A percentile compares a stretch with the other conserved stretches of the same genome.
phyloP scores from a whole-genome alignment of 345 rosid genomes.

The rapeseed (Brassica napus) region DNA sequence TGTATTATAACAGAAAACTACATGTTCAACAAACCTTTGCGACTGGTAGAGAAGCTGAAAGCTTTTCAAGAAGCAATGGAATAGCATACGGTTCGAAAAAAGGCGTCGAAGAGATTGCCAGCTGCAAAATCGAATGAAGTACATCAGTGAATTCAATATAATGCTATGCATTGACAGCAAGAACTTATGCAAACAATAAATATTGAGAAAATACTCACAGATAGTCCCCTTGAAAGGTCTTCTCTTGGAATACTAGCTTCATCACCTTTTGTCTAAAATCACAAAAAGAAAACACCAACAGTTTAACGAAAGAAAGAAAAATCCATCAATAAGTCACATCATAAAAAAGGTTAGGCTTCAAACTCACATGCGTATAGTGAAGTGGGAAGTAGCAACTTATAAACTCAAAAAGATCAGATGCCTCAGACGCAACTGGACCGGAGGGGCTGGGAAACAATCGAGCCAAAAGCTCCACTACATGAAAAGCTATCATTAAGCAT shows the following conservation, averaged over 20 bases:
- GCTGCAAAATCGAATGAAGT: constrained; percentile 46
- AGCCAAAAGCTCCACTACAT: constrained; percentile 65
- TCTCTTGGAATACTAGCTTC: constrained; percentile 62
- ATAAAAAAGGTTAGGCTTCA: constrained; percentile 5
- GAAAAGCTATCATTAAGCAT: constrained; percentile 77
- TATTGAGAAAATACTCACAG: constrained; percentile 51
- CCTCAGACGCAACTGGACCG: constrained; percentile 62
- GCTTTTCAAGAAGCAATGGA: constrained; percentile 89
- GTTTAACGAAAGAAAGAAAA: background rate
- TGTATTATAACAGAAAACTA: constrained; percentile 2
- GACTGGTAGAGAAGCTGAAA: constrained; percentile 75
- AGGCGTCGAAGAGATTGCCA: constrained; percentile 79
- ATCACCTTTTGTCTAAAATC: constrained; percentile 57
- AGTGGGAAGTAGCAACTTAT: constrained; percentile 84
- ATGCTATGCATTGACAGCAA: constrained; percentile 7
- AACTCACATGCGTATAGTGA: constrained; percentile 92
- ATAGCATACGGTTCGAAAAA: constrained; percentile 85
- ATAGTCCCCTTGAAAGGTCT: constrained; percentile 71
- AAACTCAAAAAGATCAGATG: constrained; percentile 59
- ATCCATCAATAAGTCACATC: constrained; percentile 1
- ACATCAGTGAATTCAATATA: constrained; percentile 6
- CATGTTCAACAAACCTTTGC: constrained; percentile 63
- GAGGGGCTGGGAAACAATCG: constrained; percentile 63
- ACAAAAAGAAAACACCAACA: background rate
- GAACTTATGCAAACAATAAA: constrained; percentile 13